Conservation (phyloP, 352 stramenopile genomes). For the Globisporangium megalacanthum region DNA sequence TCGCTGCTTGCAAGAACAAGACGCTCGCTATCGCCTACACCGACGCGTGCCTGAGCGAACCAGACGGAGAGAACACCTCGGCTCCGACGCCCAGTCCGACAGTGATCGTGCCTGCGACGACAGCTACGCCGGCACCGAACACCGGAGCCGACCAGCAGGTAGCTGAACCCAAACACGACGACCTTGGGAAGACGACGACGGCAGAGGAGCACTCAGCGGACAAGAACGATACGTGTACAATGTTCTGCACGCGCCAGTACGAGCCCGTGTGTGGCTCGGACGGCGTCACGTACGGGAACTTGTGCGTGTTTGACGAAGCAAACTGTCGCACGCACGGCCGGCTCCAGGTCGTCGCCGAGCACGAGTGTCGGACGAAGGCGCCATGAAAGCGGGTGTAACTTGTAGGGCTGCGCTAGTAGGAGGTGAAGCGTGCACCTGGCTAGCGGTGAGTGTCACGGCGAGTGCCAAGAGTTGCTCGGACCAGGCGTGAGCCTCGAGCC, state of each 20-base stretch:
- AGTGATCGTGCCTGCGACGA: neutral
- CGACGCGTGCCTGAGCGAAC: slow-evolving; percentile 8
- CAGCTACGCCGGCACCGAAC: neutral
- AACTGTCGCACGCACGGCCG: slow-evolving; percentile 11
- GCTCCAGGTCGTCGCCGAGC: slow-evolving; percentile 6
- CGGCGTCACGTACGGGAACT: slow-evolving; percentile 22
- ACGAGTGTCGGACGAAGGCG: slow-evolving; percentile 2
- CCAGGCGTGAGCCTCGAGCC: no score
- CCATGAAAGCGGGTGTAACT: neutral
- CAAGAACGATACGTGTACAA: slow-evolving; percentile 9
- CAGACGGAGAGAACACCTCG: slow-evolving; percentile 2
- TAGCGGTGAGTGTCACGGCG: no score
- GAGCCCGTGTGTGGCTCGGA: slow-evolving; percentile 30
- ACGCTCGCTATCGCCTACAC: slow-evolving; percentile 26
- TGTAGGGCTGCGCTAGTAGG: neutral
- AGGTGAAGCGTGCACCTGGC: no score
- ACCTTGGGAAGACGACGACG: neutral
- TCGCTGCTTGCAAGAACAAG: slow-evolving; percentile 18
- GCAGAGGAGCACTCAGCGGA: neutral
- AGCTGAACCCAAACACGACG: neutral
- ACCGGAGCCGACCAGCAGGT: neutral
- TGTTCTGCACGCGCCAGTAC: slow-evolving; percentile 23
- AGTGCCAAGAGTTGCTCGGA: no score
- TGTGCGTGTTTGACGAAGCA: slow-evolving; percentile 19
- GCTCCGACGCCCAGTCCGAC: neutral